A percentile compares a stretch with the other conserved stretches of the same genome.
These are phyloP conservation scores for Chamaenerion angustifolium DNA, from an alignment of 345 rosid genomes.

Conservation along the genomic window DNA sequence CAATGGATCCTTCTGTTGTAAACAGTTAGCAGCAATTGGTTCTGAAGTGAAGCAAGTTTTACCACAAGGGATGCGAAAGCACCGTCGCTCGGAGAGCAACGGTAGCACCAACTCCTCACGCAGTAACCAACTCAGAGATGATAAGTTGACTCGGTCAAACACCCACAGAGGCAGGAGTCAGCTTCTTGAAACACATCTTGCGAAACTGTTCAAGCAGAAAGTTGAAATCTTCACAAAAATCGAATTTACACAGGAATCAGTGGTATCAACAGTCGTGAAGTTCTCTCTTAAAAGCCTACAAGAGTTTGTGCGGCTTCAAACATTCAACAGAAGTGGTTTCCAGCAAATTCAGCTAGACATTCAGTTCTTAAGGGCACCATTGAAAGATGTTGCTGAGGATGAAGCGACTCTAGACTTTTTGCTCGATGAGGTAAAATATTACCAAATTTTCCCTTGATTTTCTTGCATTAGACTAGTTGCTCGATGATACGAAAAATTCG, in stretches of 20 bases:
- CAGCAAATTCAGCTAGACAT: slow-evolving; percentile 97
- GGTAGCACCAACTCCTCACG: slow-evolving; percentile 85
- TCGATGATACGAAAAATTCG: too few species aligned
- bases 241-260: slow-evolving; percentile 92
- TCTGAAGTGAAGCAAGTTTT: slow-evolving; percentile 76
- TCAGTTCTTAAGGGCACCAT: slow-evolving; percentile 67
- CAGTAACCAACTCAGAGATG: slow-evolving; percentile 73
- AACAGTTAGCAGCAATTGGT: slow-evolving; percentile 55
- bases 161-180: slow-evolving; percentile 86
- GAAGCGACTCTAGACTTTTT: slow-evolving; percentile 87
- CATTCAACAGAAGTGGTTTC: slow-evolving; percentile 90
- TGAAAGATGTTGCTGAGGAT: slow-evolving; percentile 62
- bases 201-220: slow-evolving; percentile 96
- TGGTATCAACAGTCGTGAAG: slow-evolving; percentile 56
- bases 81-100: slow-evolving; percentile 80
- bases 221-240: slow-evolving; percentile 93
- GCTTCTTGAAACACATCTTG: slow-evolving; percentile 95
- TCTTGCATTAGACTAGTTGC: not conserved
- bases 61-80: slow-evolving; percentile 74
- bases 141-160: slow-evolving; percentile 51
- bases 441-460: not conserved
- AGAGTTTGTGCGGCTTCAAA: slow-evolving; percentile 88
- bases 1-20: slow-evolving; percentile 2
- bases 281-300: slow-evolving; percentile 81
- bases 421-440: slow-evolving; percentile 66